phyloP scores from a whole-genome alignment of 139 green algal genomes.

The Picochlorum sp. region DNA sequence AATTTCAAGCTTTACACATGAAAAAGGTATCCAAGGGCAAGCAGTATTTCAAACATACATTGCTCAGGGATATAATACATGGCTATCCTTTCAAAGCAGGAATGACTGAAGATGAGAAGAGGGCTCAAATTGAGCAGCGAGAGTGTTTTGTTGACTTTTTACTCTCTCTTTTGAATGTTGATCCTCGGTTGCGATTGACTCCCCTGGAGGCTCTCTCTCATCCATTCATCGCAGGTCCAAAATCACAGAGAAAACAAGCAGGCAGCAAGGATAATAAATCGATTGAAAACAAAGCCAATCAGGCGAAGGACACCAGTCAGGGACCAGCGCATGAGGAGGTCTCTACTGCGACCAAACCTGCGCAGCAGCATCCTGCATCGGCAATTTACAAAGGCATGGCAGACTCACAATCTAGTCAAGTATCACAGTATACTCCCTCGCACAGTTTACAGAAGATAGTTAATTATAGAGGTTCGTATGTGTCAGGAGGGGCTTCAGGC shows the following conservation, averaged over 20 bases:
- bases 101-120: slow-evolving; percentile 37
- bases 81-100: slow-evolving; percentile 50
- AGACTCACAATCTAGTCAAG: background rate
- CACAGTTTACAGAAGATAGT: slow-evolving; percentile 24
- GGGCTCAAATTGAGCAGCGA: slow-evolving; percentile 25
- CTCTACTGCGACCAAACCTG: no score
- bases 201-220: slow-evolving; percentile 69
- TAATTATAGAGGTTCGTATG: background rate
- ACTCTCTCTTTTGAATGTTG: slow-evolving; percentile 49
- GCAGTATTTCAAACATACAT: slow-evolving; percentile 76
- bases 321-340: no score
- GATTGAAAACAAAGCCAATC: no score
- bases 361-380: background rate
- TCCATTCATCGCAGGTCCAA: slow-evolving; percentile 77
- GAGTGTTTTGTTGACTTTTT: slow-evolving; percentile 80
- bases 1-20: slow-evolving; percentile 56
- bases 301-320: no score
- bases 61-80: slow-evolving; percentile 74
- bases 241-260: slow-evolving; percentile 47
- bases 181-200: slow-evolving; percentile 60
- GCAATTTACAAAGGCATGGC: background rate
- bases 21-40: slow-evolving; percentile 56
- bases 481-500: background rate
- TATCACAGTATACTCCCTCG: slow-evolving; percentile 9
- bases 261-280: no score